Percentiles rank a stretch among this genome's conserved stretches.
phyloP scores from a whole-genome alignment of 768 basidiomycete species.

The Serpula lacrymans region DNA sequence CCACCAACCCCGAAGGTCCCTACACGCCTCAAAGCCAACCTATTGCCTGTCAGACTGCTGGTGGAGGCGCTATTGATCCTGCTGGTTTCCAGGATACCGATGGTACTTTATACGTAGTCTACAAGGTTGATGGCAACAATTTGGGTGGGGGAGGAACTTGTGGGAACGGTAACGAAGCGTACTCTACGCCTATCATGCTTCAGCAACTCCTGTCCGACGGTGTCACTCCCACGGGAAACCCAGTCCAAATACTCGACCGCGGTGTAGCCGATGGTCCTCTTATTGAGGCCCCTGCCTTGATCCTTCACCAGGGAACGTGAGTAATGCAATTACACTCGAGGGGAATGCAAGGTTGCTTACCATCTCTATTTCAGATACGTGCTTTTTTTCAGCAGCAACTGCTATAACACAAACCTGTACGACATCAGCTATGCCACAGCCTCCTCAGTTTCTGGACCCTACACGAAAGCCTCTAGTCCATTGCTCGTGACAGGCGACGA shows the following conservation, averaged over 20 bases:
- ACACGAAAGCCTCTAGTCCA: slow-evolving; percentile 24
- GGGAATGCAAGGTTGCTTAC: background rate
- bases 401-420: slow-evolving; percentile 22
- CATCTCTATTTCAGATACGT: slow-evolving; percentile 11
- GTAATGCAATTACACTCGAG: background rate
- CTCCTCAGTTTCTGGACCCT: slow-evolving; percentile 24
- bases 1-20: slow-evolving; percentile 20
- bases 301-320: slow-evolving; percentile 12
- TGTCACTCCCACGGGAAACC: slow-evolving; percentile 15
- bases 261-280: slow-evolving; percentile 23
- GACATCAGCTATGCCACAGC: slow-evolving; percentile 30
- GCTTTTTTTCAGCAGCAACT: slow-evolving; percentile 27
- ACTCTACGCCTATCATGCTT: slow-evolving; percentile 24
- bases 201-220: slow-evolving; percentile 25
- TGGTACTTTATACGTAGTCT: slow-evolving; percentile 25
- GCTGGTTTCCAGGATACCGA: slow-evolving; percentile 21
- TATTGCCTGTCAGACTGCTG: slow-evolving; percentile 18
- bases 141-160: slow-evolving; percentile 25
- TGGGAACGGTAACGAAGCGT: slow-evolving; percentile 18
- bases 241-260: slow-evolving; percentile 23
- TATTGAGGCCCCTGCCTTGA: slow-evolving; percentile 27
- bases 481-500: slow-evolving; percentile 18
- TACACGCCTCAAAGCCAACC: slow-evolving; percentile 20
- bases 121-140: slow-evolving; percentile 30
- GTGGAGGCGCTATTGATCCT: slow-evolving; percentile 27